phyloP scores from a whole-genome alignment of 2,329 filamentous ascomycete genomes.

The Aspergillus texensis region DNA sequence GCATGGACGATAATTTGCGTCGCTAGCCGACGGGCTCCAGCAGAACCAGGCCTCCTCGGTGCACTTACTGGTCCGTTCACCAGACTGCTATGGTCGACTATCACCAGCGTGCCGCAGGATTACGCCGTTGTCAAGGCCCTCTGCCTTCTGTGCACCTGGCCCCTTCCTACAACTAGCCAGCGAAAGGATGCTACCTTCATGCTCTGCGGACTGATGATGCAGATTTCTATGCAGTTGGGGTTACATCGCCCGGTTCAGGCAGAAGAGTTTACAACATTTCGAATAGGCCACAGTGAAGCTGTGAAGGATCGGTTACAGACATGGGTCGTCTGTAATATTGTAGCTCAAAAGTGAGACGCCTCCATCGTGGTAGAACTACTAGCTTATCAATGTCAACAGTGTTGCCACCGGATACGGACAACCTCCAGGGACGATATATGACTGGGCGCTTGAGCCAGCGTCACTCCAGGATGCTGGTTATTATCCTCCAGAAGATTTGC shows the following conservation, averaged over 20 bases:
- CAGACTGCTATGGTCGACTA: slow-evolving; percentile 62
- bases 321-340: slow-evolving; percentile 68
- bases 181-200: slow-evolving; percentile 66
- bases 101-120: slow-evolving; percentile 60
- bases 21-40: slow-evolving; percentile 60
- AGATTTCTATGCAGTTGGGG: slow-evolving; percentile 66
- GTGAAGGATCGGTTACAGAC: slow-evolving; percentile 65
- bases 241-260: slow-evolving; percentile 64
- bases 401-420: slow-evolving; percentile 67
- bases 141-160: slow-evolving; percentile 66
- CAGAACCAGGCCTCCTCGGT: slow-evolving; percentile 56
- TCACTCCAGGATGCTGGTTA: slow-evolving; percentile 49
- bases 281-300: slow-evolving; percentile 59
- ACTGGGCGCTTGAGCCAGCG: slow-evolving; percentile 55
- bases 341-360: slow-evolving; percentile 60
- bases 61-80: slow-evolving; percentile 55
- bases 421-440: slow-evolving; percentile 63
- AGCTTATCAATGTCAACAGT: slow-evolving; percentile 35
- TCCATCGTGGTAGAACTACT: neutral
- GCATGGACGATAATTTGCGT: slow-evolving; percentile 67
- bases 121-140: slow-evolving; percentile 66
- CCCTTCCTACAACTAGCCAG: slow-evolving; percentile 62
- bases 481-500: slow-evolving; percentile 52
- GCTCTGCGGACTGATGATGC: slow-evolving; percentile 66
- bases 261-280: slow-evolving; percentile 55